phyloP scores from a whole-genome alignment of 2,329 filamentous ascomycete species.

The Myriosclerotinia duriaeana region DNA sequence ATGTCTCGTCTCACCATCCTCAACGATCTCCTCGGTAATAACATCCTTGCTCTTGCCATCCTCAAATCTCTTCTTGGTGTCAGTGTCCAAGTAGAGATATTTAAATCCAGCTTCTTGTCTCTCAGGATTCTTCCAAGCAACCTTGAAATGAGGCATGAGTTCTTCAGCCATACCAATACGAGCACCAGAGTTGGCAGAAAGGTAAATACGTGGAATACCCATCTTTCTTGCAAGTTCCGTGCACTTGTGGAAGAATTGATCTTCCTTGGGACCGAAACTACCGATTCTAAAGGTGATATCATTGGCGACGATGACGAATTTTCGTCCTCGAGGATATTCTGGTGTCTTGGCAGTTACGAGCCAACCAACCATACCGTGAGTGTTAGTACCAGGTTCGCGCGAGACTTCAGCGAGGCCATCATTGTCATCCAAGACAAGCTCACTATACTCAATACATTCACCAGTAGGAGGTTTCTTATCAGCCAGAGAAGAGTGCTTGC shows the following conservation, averaged over 20 bases:
- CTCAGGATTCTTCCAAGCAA: conserved; percentile 85
- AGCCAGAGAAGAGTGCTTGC: conserved; percentile 69
- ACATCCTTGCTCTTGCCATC: conserved; percentile 72
- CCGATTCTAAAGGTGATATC: conserved; percentile 99
- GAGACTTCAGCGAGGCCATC: conserved; percentile 91
- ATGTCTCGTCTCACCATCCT: conserved; percentile 86
- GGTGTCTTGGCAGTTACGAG: conserved; percentile 91
- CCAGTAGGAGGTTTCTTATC: conserved; percentile 81
- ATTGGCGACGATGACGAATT: conserved; percentile 96
- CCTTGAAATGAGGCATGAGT: conserved; percentile 94
- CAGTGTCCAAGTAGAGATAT: conserved; percentile 89
- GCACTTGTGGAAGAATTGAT: conserved; percentile 99
- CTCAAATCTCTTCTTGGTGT: conserved; percentile 83
- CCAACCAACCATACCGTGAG: conserved; percentile 98
- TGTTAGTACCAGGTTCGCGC: conserved; percentile 92
- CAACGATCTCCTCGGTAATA: conserved; percentile 82
- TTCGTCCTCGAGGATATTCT: conserved; percentile 88
- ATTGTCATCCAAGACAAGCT: conserved; percentile 91
- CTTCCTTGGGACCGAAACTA: conserved; percentile 93
- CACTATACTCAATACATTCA: conserved; percentile 90
- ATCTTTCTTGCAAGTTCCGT: conserved; percentile 92
- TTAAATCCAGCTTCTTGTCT: conserved; percentile 91
- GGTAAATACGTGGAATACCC: conserved; percentile 93
- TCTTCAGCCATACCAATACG: conserved; percentile 96
- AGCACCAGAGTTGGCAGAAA: conserved; percentile 98